Evolutionary conservation across 2,329 filamentous ascomycete genomes (phyloP).

Genomic region (Parastagonospora nodorum): DNA sequence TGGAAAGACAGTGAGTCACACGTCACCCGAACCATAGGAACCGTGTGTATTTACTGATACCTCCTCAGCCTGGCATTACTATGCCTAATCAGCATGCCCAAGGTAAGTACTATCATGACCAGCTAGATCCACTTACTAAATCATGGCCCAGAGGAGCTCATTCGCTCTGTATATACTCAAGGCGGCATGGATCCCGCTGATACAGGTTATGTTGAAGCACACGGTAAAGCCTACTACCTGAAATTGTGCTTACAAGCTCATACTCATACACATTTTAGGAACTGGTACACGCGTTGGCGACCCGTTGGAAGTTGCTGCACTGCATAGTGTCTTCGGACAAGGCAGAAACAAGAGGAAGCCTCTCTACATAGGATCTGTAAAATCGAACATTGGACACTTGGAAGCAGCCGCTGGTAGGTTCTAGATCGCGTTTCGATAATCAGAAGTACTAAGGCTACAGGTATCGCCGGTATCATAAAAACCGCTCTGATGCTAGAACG

Average conservation of each 20-base stretch:
- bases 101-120: conserved; percentile 8
- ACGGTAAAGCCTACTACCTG: conserved; percentile 11
- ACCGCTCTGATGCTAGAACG: conserved; percentile 50
- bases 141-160: conserved; percentile 17
- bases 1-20: conserved; percentile 52
- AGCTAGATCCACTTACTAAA: background rate
- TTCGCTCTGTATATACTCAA: conserved; percentile 25
- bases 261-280: conserved; percentile 26
- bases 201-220: conserved; percentile 38
- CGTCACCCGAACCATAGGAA: background rate
- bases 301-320: conserved; percentile 33
- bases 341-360: conserved; percentile 23
- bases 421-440: background rate
- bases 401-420: conserved; percentile 31
- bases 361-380: conserved; percentile 35
- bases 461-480: conserved; percentile 37
- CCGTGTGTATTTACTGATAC: background rate
- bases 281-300: conserved; percentile 61
- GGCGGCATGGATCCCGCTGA: conserved; percentile 28
- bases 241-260: background rate
- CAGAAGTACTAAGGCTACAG: background rate
- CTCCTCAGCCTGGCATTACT: conserved; percentile 54
- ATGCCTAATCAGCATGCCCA: conserved; percentile 61
- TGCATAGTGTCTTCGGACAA: conserved; percentile 28
- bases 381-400: conserved; percentile 42